Conservation (phyloP, 305 asterid species). For the Striga hermonthica region DNA sequence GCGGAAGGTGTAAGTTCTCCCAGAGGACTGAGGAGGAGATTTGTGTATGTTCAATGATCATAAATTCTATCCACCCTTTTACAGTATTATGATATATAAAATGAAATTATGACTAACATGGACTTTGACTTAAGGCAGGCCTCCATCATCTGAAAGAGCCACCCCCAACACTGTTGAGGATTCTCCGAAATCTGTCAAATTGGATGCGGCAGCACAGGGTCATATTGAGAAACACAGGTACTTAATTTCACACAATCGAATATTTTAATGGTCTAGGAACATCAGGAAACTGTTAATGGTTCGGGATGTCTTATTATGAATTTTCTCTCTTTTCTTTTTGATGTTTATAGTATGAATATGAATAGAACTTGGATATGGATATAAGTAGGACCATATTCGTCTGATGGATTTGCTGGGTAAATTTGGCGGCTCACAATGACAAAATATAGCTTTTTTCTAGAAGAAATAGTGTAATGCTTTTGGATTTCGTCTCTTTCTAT, state of each 20-base stretch:
- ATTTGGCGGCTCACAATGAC: background rate
- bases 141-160: slow-evolving; percentile 51
- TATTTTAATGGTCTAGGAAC: background rate
- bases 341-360: slow-evolving; percentile 13
- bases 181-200: slow-evolving; percentile 51
- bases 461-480: background rate
- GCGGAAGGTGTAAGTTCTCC: slow-evolving; percentile 44
- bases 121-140: slow-evolving; percentile 42
- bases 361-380: slow-evolving; percentile 1
- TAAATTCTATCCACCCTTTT: slow-evolving; percentile 11
- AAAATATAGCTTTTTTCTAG: background rate
- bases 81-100: slow-evolving; percentile 20
- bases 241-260: background rate
- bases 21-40: slow-evolving; percentile 81
- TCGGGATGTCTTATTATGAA: background rate
- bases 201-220: slow-evolving; percentile 75
- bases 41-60: slow-evolving; percentile 42
- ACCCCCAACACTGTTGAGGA: slow-evolving; percentile 41
- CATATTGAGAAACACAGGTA: slow-evolving; percentile 88
- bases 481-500: too few relatives aligned
- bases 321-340: background rate
- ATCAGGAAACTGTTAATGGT: too few relatives aligned
- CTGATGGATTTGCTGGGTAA: background rate
- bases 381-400: background rate
- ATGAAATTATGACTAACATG: slow-evolving; percentile 19